Conservation (phyloP, 75 land plant species). For the Selaginella moellendorffii region DNA sequence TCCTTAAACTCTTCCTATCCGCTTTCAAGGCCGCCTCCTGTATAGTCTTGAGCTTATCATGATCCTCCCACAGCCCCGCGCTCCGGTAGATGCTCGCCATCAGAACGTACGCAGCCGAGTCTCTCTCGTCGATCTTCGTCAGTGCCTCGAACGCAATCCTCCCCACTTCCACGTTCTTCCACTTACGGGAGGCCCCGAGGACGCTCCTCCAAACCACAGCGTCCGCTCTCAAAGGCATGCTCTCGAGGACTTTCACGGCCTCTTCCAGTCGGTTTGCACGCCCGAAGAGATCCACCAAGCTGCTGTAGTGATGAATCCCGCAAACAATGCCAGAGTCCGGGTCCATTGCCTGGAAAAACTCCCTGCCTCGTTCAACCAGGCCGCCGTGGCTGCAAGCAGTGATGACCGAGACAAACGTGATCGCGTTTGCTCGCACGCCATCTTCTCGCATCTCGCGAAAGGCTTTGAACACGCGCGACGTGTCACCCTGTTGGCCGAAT, state of each 20-base stretch:
- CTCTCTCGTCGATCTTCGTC: no score
- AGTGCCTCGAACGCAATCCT: background rate
- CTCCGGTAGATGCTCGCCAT: no score
- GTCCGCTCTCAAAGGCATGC: background rate
- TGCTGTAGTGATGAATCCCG: background rate
- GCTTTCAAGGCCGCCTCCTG: no score
- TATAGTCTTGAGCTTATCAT: no score
- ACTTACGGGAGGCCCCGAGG: background rate
- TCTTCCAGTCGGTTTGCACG: background rate
- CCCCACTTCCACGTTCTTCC: background rate
- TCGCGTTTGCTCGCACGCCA: background rate
- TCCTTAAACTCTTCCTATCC: no score
- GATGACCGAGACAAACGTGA: background rate
- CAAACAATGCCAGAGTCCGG: background rate
- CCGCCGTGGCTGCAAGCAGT: background rate
- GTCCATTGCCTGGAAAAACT: background rate
- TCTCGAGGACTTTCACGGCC: background rate
- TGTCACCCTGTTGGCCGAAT: background rate
- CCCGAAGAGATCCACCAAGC: background rate
- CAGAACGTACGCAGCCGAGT: no score
- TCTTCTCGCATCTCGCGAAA: background rate
- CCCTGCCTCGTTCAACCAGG: background rate
- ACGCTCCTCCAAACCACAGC: background rate
- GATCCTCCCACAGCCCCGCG: no score
- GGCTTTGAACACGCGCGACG: background rate